These are phyloP conservation scores for Saccharomycopsis sp. DNA, from an alignment of 805 yeast genomes.

Conservation along the genomic window DNA sequence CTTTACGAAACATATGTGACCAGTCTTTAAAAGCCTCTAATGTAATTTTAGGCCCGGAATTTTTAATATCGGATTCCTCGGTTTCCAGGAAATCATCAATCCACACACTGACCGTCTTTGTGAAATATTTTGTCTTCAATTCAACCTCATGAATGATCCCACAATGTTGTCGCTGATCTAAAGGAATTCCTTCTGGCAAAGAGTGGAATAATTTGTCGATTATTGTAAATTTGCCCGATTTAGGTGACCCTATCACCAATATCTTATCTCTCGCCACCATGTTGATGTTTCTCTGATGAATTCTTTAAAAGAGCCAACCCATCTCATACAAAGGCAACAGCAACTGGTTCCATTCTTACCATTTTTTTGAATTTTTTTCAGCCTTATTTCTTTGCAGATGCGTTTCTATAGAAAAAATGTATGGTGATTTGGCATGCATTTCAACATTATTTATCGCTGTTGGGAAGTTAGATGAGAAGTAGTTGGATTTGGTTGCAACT, in stretches of 20 bases:
- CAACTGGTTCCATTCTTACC: too few relatives aligned
- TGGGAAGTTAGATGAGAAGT: too few relatives aligned
- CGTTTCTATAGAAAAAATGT: not conserved
- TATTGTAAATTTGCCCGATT: conserved; percentile 16
- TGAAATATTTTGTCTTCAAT: conserved; percentile 18
- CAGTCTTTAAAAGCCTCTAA: conserved; percentile 9
- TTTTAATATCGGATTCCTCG: conserved; percentile 25
- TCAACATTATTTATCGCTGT: too few relatives aligned
- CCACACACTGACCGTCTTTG: conserved; percentile 19
- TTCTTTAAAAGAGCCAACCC: too few relatives aligned
- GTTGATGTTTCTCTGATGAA: not conserved
- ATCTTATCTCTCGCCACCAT: conserved; percentile 18
- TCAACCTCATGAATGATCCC: conserved; percentile 18
- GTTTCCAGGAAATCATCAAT: conserved; percentile 19
- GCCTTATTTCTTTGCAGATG: not conserved
- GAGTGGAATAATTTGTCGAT: conserved; percentile 7
- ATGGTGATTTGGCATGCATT: not conserved
- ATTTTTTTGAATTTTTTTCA: not conserved
- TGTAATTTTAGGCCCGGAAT: not conserved
- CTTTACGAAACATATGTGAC: conserved; percentile 62
- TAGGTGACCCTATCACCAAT: conserved; percentile 14
- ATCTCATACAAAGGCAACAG: too few relatives aligned
- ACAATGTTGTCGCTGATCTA: conserved; percentile 5
- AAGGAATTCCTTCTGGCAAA: conserved; percentile 4
- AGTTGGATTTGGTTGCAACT: too few relatives aligned